These are phyloP conservation scores for Leucaena leucocephala DNA, from an alignment of 306 rosid species.

Conservation along the genomic window DNA sequence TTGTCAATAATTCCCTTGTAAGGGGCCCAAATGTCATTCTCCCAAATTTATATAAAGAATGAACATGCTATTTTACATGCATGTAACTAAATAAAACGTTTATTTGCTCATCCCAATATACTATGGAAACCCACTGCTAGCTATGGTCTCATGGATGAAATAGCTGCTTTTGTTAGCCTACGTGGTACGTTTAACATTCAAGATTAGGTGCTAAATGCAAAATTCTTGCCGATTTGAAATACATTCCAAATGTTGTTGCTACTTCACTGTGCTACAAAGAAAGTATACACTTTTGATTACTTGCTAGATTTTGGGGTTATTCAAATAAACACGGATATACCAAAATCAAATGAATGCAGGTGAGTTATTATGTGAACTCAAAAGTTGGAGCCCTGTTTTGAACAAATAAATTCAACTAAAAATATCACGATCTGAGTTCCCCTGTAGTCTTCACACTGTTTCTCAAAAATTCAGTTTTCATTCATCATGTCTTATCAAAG, in stretches of 20 bases:
- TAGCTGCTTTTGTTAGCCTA: too few species aligned
- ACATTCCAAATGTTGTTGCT: constrained; percentile 16
- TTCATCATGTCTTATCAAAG: constrained; percentile 8
- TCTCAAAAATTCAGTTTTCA: constrained; percentile 2
- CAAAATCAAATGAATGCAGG: neutral
- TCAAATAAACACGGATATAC: neutral
- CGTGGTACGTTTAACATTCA: too few species aligned
- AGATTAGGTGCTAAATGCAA: neutral
- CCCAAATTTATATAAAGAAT: neutral
- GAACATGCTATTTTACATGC: neutral
- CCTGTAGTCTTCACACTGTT: constrained; percentile 4
- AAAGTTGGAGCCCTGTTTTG: constrained; percentile 5
- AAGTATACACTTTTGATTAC: neutral
- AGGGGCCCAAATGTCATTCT: too few species aligned
- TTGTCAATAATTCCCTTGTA: too few species aligned
- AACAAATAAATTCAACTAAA: constrained; percentile 11
- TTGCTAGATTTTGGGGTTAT: too few species aligned
- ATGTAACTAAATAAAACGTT: neutral
- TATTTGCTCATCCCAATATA: neutral
- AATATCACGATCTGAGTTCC: neutral
- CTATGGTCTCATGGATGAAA: too few species aligned
- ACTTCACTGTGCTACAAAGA: neutral
- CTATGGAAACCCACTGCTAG: neutral
- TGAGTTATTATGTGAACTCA: neutral
- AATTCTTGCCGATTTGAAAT: constrained; percentile 13